A percentile compares a stretch with the other conserved stretches of the same genome.
These are phyloP conservation scores for Rhizopogon sp. DNA, from an alignment of 768 basidiomycete species.

Conservation along the genomic window DNA sequence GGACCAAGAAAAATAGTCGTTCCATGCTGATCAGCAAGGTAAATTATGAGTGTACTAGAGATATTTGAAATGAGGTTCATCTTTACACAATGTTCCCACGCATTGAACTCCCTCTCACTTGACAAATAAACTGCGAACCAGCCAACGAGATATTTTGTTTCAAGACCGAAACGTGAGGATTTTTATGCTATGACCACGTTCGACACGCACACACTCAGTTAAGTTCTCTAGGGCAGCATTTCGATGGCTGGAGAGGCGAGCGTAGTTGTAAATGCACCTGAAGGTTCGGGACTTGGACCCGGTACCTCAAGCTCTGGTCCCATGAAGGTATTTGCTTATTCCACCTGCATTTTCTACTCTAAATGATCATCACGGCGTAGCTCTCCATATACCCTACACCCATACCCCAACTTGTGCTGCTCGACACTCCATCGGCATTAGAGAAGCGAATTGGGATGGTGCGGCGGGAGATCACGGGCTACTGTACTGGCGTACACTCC, in stretches of 20 bases:
- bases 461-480: constrained; percentile 53
- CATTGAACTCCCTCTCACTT: too few relatives aligned
- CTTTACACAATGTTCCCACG: too few relatives aligned
- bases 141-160: too few relatives aligned
- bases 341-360: not conserved
- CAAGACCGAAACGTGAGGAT: too few relatives aligned
- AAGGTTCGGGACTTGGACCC: not conserved
- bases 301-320: not conserved
- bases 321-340: not conserved
- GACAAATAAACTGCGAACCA: too few relatives aligned
- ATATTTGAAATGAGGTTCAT: too few relatives aligned
- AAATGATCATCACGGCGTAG: constrained; percentile 33
- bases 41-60: too few relatives aligned
- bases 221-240: too few relatives aligned
- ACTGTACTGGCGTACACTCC: constrained; percentile 52
- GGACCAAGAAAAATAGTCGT: too few relatives aligned
- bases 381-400: constrained; percentile 77
- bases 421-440: constrained; percentile 70
- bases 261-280: not conserved
- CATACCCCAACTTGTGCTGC: constrained; percentile 59
- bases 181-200: too few relatives aligned
- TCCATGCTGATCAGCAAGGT: too few relatives aligned
- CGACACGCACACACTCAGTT: too few relatives aligned
- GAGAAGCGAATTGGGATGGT: constrained; percentile 72
- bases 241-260: not conserved